Evolutionary conservation across 805 yeast genomes (phyloP), one percentile per base, ranked within the genome.

Genomic region (Lachancea waltii): DNA sequence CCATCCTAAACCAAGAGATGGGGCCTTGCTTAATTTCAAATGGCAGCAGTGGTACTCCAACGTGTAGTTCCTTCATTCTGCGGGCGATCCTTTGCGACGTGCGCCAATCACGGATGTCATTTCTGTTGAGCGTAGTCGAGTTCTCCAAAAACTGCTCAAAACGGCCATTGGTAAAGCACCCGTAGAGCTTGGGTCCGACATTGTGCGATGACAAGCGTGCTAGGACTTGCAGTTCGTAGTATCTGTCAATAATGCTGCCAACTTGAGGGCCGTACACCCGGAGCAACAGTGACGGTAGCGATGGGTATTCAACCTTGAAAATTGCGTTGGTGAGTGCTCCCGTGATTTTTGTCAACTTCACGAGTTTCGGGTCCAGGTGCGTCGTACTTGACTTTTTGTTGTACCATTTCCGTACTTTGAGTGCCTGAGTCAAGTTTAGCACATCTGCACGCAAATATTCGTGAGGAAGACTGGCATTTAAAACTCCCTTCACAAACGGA

Each of bases 281-380:
- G 45, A 92, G 64, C 30, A 92, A 63, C 24, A 92, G 64, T 8
- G 77, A 64, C 17, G 82, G 89, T 48, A 69, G 76, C 50, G 53
- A 42, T 0, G 77, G 77, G 38, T 83, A 79, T 50, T 73, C 80
- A 3, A 92, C 73, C 52, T 78, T 78, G 59, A 82, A 92, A 38
- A 90, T 83, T 23, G 89, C 81, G 59, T 92, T 92, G 15, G 97
- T 92, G 58, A 92, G 70, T 0, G 98, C 98, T 15, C 98, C 97
- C 25, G 85, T 75, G 35, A 92, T 85, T 47, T 95, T 72, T 28
- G 63, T 68, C 15, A 89, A 59, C 16, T 62, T 67, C 27, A 90
- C 59, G 26, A 65, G 60, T 15, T 65, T 66, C 14, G 72, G 58
- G 7, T 65, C 46, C 14, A 69, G 36, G 47, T 65, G 46, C 1